Evolutionary conservation across 192 early-diverging fungal genomes (phyloP).

Genomic region (Lunasporangiospora selenospora): DNA sequence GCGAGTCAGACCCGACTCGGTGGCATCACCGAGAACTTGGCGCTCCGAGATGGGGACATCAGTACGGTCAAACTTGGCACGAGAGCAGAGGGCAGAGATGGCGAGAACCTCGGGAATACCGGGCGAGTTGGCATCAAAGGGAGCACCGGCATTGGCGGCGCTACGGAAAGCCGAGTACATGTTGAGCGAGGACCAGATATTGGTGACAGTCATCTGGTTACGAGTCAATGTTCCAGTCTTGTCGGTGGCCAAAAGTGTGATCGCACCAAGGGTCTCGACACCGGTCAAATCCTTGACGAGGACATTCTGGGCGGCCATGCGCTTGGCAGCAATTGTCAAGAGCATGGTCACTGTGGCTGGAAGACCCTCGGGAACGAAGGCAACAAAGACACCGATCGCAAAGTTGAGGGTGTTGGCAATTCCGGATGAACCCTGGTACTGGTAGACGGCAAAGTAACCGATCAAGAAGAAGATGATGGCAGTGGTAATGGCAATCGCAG

Average conservation of each 20-base stretch:
- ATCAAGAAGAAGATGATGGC: constrained; percentile 88
- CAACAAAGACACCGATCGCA: constrained; percentile 89
- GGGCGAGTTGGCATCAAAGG: constrained; percentile 54
- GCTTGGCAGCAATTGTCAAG: constrained; percentile 93
- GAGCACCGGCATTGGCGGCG: constrained; percentile 46
- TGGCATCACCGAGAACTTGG: constrained; percentile 90
- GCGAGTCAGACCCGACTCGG: constrained; percentile 89
- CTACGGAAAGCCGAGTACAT: constrained; percentile 66
- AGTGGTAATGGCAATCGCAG: constrained; percentile 75
- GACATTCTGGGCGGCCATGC: constrained; percentile 89
- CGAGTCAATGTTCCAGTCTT: constrained; percentile 97
- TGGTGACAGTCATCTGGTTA: constrained; percentile 97
- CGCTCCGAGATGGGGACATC: constrained; percentile 87
- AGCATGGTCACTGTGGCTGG: constrained; percentile 95
- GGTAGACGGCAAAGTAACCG: constrained; percentile 64
- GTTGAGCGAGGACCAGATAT: constrained; percentile 82
- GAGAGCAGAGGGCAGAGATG: constrained; percentile 83
- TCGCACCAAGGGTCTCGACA: constrained; percentile 97
- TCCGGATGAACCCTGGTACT: constrained; percentile 38
- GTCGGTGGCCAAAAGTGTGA: constrained; percentile 96
- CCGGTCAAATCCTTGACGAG: constrained; percentile 96
- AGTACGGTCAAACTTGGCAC: constrained; percentile 89
- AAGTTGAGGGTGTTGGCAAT: constrained; percentile 82
- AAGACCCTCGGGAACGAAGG: constrained; percentile 94
- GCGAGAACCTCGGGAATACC: constrained; percentile 82